A percentile compares a stretch with the other conserved stretches of the same genome.
Conservation (phyloP, 2,329 filamentous ascomycete species). For the Ciborinia camelliae region DNA sequence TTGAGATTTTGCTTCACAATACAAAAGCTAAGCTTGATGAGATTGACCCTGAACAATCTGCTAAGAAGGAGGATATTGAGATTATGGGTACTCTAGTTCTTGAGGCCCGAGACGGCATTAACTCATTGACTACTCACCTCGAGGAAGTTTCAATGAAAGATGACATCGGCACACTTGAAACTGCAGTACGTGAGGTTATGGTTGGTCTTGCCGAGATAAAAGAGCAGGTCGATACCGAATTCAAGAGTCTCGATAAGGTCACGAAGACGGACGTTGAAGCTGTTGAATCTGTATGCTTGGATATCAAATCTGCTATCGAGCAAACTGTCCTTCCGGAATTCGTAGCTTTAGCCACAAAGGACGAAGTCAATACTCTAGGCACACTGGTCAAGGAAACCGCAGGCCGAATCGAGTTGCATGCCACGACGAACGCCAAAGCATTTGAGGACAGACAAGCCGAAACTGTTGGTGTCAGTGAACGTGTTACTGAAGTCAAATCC, state of each 20-base stretch:
- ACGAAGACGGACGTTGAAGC: constrained; percentile 80
- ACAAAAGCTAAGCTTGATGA: constrained; percentile 87
- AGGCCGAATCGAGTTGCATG: constrained; percentile 63
- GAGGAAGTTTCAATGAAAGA: constrained; percentile 72
- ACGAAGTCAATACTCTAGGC: constrained; percentile 68
- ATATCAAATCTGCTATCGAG: constrained; percentile 76
- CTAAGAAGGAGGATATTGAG: constrained; percentile 63
- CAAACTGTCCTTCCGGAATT: constrained; percentile 69
- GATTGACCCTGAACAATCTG: constrained; percentile 67
- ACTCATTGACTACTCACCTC: constrained; percentile 61
- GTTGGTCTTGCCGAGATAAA: constrained; percentile 70
- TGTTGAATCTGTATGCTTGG: constrained; percentile 76
- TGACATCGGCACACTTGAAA: constrained; percentile 73
- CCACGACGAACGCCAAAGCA: constrained; percentile 71
- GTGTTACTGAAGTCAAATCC: constrained; percentile 73
- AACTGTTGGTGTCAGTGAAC: constrained; percentile 72
- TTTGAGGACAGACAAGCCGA: constrained; percentile 83
- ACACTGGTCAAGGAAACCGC: constrained; percentile 70
- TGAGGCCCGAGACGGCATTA: constrained; percentile 72
- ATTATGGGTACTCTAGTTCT: constrained; percentile 54
- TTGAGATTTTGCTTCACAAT: constrained; percentile 86
- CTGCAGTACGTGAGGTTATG: constrained; percentile 75
- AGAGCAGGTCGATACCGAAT: constrained; percentile 44
- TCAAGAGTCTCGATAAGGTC: constrained; percentile 54
- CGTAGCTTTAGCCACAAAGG: constrained; percentile 68